Base-by-base conservation (phyloP, 148 eudicot genomes). In the Persicaria tinctoria region DNA sequence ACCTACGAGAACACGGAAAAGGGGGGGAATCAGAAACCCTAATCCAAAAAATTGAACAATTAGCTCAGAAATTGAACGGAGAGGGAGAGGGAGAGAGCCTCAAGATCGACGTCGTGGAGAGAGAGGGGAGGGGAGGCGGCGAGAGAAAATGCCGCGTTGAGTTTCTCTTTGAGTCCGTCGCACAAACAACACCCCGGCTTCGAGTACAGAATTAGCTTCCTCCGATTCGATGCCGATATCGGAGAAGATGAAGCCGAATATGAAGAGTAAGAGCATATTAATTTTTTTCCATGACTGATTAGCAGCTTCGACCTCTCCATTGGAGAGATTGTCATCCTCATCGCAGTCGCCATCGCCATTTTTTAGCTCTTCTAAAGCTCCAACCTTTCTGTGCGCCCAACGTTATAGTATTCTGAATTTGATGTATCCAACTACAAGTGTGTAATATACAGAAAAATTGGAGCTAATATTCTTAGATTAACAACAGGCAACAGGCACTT, bases 101-200 rank as follows among this genome's bases (percentile, higher is more conserved):
- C 83, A 46, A 93, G 85, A 16, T 86, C 76, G 50, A 93, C 81
- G 60, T 87, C 82, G 47, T 76, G 78, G 60, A 93, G 88, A 71
- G 92, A 70, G 47, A 82, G 74, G 0, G 81, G 78, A 49, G 76
- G 71, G 4, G 87, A 49, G 0, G 75, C 56, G 27, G 77, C 83
- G 69, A 89, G 85, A 77, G 86, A 78, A 66, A 91, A 84, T 0
- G 95, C 95, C 48, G 91, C 84, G 56, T 83, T 72, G 5, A 93
- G 88, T 74, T 91, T 93, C 78, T 91, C 91, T 82, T 93, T 91
- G 77, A 91, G 95, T 75, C 95, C 97, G 80, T 93, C 97, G 78
- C 98, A 93, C 80, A 93, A 85, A 85, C 98, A 93, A 77, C 98
- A 93, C 46, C 95, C 95, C 4, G 98, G 95, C 78, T 89, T 93